Percentiles rank a stretch among this genome's conserved stretches.
Conservation (phyloP, 768 basidiomycete species). For the Macrolepiota fuliginosa region DNA sequence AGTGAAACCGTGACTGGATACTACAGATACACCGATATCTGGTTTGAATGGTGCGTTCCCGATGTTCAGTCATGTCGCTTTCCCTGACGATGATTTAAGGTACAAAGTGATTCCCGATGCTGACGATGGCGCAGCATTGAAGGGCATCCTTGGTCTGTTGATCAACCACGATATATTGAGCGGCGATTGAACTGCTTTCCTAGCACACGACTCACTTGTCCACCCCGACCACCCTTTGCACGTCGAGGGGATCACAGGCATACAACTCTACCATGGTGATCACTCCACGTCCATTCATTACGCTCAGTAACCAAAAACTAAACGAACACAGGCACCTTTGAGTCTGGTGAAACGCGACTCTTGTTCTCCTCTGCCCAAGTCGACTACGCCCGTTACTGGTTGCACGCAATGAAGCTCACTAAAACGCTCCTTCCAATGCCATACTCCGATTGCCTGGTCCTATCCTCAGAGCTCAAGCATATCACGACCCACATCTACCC, state of each 20-base stretch:
- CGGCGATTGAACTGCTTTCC: background rate
- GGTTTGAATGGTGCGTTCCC: slow-evolving; percentile 65
- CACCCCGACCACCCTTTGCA: slow-evolving; percentile 73
- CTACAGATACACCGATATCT: slow-evolving; percentile 84
- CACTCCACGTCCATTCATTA: background rate
- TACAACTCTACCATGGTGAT: slow-evolving; percentile 69
- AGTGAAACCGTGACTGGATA: slow-evolving; percentile 61
- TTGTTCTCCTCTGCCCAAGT: slow-evolving; percentile 82
- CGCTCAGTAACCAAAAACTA: background rate
- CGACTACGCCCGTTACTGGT: slow-evolving; percentile 84
- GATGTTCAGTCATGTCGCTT: background rate
- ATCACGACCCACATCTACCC: slow-evolving; percentile 58
- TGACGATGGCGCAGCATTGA: slow-evolving; percentile 61
- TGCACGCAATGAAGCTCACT: slow-evolving; percentile 71
- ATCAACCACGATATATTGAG: background rate
- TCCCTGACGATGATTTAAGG: slow-evolving; percentile 40
- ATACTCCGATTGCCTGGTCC: slow-evolving; percentile 74
- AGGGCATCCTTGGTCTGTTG: slow-evolving; percentile 57
- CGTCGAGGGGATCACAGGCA: slow-evolving; percentile 58
- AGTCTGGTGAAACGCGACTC: slow-evolving; percentile 73
- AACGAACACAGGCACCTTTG: slow-evolving; percentile 52
- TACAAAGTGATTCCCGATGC: slow-evolving; percentile 50
- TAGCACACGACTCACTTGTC: slow-evolving; percentile 66
- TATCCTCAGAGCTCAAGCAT: slow-evolving; percentile 51
- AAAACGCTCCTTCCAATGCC: slow-evolving; percentile 66